Percentiles rank a stretch among this genome's conserved stretches.
Conservation (phyloP, 805 yeast species). For the Kazachstania psychrophila region DNA sequence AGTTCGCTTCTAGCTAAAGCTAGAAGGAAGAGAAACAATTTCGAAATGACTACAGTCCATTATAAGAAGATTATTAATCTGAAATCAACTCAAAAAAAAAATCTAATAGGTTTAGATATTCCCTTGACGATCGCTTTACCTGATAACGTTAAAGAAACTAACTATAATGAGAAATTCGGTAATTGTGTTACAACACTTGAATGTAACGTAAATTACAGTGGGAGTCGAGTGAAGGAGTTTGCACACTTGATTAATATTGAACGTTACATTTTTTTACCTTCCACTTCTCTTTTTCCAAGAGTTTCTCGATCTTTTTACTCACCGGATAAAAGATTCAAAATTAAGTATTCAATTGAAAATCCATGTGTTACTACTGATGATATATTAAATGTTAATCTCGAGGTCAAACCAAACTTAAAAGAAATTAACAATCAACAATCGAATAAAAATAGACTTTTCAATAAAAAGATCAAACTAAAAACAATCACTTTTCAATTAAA, state of each 20-base stretch:
- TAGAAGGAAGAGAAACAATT: slow-evolving; percentile 10
- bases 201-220: slow-evolving; percentile 19
- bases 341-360: slow-evolving; percentile 40
- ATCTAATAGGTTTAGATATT: slow-evolving; percentile 44
- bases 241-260: slow-evolving; percentile 40
- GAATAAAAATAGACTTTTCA: slow-evolving; percentile 14
- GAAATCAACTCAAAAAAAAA: slow-evolving; percentile 11
- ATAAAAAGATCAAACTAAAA: slow-evolving; percentile 33
- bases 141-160: slow-evolving; percentile 44
- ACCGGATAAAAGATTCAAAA: slow-evolving; percentile 39
- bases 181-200: slow-evolving; percentile 39
- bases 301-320: slow-evolving; percentile 37
- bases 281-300: slow-evolving; percentile 47
- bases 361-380: slow-evolving; percentile 56
- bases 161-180: slow-evolving; percentile 40
- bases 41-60: slow-evolving; percentile 24
- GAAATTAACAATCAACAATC: slow-evolving; percentile 9
- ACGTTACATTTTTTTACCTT: slow-evolving; percentile 48
- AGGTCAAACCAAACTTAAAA: slow-evolving; percentile 34
- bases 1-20: slow-evolving; percentile 2
- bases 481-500: slow-evolving; percentile 39
- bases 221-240: slow-evolving; percentile 11
- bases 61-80: slow-evolving; percentile 28
- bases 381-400: slow-evolving; percentile 32
- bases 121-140: slow-evolving; percentile 52